Evolutionary conservation across 441 rosid species (phyloP).

Genomic region (Euphorbia celastroides): DNA sequence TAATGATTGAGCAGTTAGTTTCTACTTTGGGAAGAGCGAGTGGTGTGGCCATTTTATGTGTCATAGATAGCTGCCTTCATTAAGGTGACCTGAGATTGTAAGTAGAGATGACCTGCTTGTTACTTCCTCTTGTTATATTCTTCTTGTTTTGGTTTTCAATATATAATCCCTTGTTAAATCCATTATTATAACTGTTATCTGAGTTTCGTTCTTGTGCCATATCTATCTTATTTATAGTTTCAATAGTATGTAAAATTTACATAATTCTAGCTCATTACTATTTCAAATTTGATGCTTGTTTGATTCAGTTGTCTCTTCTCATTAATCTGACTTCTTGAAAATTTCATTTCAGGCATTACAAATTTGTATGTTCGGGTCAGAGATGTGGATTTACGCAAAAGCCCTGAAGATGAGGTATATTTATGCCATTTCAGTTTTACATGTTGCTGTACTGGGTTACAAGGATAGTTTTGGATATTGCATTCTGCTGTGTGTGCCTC

Average conservation of each 20-base stretch:
- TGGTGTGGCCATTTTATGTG: not conserved
- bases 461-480: not conserved
- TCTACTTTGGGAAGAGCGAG: not conserved
- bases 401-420: slow-evolving; percentile 81
- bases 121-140: not conserved
- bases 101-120: no score
- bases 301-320: not conserved
- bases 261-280: not conserved
- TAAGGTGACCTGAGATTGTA: not conserved
- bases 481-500: not conserved
- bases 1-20: not conserved
- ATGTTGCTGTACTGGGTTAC: no score
- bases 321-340: not conserved
- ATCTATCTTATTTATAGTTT: not conserved
- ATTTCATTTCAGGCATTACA: slow-evolving; percentile 59
- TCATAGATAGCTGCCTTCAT: not conserved
- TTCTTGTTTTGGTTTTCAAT: not conserved
- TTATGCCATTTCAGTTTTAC: not conserved
- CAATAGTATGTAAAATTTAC: not conserved
- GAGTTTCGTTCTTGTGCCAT: not conserved
- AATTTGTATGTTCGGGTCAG: slow-evolving; percentile 48
- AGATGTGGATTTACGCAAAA: slow-evolving; percentile 53
- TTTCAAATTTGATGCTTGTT: slow-evolving; percentile 3
- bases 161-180: not conserved
- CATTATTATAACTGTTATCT: not conserved